Base-by-base conservation (phyloP, 208 protist species). In the Acanthamoeba healyi region DNA sequence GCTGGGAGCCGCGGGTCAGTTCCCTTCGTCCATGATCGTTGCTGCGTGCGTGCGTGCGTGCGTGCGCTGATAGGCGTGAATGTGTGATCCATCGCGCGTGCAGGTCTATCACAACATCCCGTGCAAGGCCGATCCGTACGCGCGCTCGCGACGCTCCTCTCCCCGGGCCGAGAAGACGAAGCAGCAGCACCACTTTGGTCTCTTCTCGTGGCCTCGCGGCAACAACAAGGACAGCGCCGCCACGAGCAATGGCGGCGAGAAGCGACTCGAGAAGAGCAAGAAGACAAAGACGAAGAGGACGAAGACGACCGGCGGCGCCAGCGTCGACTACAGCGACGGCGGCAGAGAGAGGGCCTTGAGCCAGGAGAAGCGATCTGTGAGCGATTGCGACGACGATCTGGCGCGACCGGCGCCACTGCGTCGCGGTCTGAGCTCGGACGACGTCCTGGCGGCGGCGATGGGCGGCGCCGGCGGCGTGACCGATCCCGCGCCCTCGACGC, bases 81-180 rank as follows among this genome's bases (percentile, higher is more conserved):
- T n/a, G n/a, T n/a, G n/a, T n/a, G n/a, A n/a, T n/a, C n/a, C n/a
- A n/a, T n/a, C n/a, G n/a, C n/a, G n/a, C n/a, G n/a, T n/a, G 36
- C 36, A 79, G 67, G 36, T 79, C 1, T 79, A 79, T 24, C 67
- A 79, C 38, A 79, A 79, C 67, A 42, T 79, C 24, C 67, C 67
- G 38, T 7, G 15, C 32, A 79, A 79, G 38, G 14, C 5, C 26
- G 38, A 46, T 4, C 67, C 67, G 6, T 79, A 79, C 38, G 67
- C 32, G 22, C 17, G 19, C 1, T 14, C 34, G 36, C 14, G 34
- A n/a, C 58, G n/a, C 9, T 7, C 26, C 7, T 14, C 58, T 7
- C 26, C 58, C n/a, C n/a, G 19, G 22, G 58, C n/a, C 38, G 38
- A 24, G 67, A 79, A 79, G 38, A 36, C 42, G 67, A 79, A 79